Percentiles rank a stretch among this genome's conserved stretches.
phyloP scores from a whole-genome alignment of 1,139 yeast species.

The Candida pseudocylindracea region DNA sequence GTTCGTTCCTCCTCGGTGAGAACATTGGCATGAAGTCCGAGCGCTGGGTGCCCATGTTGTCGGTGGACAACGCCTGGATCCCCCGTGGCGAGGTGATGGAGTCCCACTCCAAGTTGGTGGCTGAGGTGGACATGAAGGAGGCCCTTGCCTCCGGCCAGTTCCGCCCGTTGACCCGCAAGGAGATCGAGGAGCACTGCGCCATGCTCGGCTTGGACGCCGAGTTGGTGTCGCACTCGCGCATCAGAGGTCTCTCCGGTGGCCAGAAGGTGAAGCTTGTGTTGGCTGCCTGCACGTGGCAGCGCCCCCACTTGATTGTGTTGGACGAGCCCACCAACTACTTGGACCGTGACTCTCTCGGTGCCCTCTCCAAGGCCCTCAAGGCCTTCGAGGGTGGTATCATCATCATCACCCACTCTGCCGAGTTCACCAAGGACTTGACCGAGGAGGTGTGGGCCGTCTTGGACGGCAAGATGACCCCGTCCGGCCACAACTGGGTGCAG shows the following conservation, averaged over 20 bases:
- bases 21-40: constrained; percentile 97
- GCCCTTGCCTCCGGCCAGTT: constrained; percentile 99
- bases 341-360: constrained; percentile 99
- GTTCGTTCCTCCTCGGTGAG: constrained; percentile 93
- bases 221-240: constrained; percentile 98
- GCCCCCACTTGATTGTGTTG: constrained; percentile 98
- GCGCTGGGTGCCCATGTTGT: constrained; percentile 99
- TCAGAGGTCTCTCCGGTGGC: constrained; percentile 99
- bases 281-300: constrained; percentile 99
- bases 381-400: constrained; percentile 99
- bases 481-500: constrained; percentile 99
- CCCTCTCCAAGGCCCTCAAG: constrained; percentile 97
- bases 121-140: constrained; percentile 99
- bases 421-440: constrained; percentile 96
- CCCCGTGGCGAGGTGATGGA: constrained; percentile 99
- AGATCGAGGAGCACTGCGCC: constrained; percentile 95
- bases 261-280: constrained; percentile 98
- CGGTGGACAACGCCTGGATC: constrained; percentile 99
- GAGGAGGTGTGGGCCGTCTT: constrained; percentile 99
- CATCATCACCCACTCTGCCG: constrained; percentile 99
- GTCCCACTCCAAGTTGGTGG: constrained; percentile 97
- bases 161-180: constrained; percentile 99
- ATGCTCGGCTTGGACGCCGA: constrained; percentile 98
- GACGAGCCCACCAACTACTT: constrained; percentile 99
- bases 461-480: constrained; percentile 97